A percentile compares a stretch with the other conserved stretches of the same genome.
Conservation (phyloP, 306 rosid genomes). For the Vigna trinervia region DNA sequence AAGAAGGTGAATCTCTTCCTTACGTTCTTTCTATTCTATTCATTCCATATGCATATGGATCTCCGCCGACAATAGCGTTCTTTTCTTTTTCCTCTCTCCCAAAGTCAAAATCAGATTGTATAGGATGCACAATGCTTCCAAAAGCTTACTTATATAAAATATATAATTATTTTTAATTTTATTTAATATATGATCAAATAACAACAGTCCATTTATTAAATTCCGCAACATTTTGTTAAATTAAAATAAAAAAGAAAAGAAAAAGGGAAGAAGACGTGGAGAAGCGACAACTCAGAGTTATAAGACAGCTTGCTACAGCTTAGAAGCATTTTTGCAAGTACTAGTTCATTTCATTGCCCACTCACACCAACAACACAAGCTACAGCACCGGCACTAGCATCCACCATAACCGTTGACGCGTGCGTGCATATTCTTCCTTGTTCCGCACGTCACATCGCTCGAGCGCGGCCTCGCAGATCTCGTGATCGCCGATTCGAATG, state of each 20-base stretch:
- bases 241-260: not conserved
- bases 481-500: conserved; percentile 50
- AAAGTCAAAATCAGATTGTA: conserved; percentile 38
- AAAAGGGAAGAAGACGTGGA: not conserved
- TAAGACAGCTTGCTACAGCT: conserved; percentile 62
- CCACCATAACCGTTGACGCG: not conserved
- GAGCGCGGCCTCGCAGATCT: conserved; percentile 40
- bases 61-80: conserved; percentile 56
- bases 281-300: conserved; percentile 49
- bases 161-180: no score
- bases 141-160: no score
- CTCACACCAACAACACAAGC: conserved; percentile 21
- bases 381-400: not conserved
- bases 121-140: conserved; percentile 44
- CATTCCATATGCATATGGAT: conserved; percentile 34
- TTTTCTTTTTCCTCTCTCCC: not conserved
- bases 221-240: not conserved
- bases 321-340: conserved; percentile 35
- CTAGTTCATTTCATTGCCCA: not conserved
- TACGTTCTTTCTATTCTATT: not conserved
- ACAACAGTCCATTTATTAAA: no score
- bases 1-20: conserved; percentile 7
- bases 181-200: no score
- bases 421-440: not conserved
- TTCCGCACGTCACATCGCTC: conserved; percentile 21